Base-by-base conservation (phyloP, 1,139 yeast genomes). In the Pichia sp. region DNA sequence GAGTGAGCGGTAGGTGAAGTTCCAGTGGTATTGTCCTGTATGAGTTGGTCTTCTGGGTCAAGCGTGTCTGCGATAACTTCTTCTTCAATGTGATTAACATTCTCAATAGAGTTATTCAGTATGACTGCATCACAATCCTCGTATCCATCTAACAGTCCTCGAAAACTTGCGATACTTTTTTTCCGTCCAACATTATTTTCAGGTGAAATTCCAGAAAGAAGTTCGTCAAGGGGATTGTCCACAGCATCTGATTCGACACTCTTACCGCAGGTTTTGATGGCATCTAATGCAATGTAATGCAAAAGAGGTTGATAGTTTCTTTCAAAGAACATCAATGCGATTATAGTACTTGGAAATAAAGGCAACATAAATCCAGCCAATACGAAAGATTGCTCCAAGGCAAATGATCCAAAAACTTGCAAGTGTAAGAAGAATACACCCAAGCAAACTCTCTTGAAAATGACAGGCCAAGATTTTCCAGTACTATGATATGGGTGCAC, bases 401-500 rank as follows among this genome's bases (percentile, higher is more conserved):
- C 83, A 41, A 77, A 59, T 1, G 84, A 74, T 24, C 85, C 85
- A 52, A 77, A 72, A 82, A 77, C 77, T 47, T 78, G 77, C 30
- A 77, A 53, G 51, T 77, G 84, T 50, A 77, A 69, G 34, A 77
- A 66, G 11, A 75, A 58, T 21, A 77, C 59, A 0, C 84, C 84
- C 27, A 77, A 49, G 35, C 74, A 67, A 4, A 76, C 68, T 33
- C 84, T 58, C 44, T 78, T 62, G 43, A 77, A 74, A 3, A 77
- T 69, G 54, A 77, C 66, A 2, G 83, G 82, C 84, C 84, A 77
- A 6, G 76, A 76, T 47, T 74, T 76, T 1, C 84, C 85, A 0
- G 84, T 77, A 7, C 82, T 75, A 55, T 77, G 84, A 16, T 77
- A 80, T 1, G 82, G 78, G 51, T 77, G 85, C 9, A 76, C 79